Conservation (phyloP, 139 green algal species). For the Raphidocelis subcapitata region DNA sequence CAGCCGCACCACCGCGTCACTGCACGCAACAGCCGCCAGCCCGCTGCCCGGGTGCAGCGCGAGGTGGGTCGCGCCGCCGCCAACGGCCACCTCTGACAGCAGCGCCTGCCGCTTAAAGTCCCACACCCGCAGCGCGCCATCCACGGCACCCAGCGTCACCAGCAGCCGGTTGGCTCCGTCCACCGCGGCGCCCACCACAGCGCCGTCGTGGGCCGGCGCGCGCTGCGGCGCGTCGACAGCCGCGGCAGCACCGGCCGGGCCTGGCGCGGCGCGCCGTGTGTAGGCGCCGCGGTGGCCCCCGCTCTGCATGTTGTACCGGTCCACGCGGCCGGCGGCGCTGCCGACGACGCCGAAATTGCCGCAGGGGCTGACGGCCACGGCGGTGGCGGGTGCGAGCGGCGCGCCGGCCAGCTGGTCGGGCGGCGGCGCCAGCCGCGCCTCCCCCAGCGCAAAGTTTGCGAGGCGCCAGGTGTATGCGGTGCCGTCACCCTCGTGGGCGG, state of each 20-base stretch:
- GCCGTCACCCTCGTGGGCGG: conserved; percentile 83
- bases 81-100: conserved; percentile 18
- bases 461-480: conserved; percentile 92
- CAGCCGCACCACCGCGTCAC: conserved; percentile 35
- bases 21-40: conserved; percentile 48
- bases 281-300: conserved; percentile 79
- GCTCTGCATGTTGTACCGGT: conserved; percentile 97
- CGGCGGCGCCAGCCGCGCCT: conserved; percentile 67
- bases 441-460: conserved; percentile 65
- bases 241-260: background rate
- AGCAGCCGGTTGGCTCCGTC: conserved; percentile 76
- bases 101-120: conserved; percentile 70
- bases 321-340: conserved; percentile 66
- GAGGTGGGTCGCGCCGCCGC: conserved; percentile 17
- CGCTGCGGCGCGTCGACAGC: conserved; percentile 3
- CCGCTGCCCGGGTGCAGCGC: conserved; percentile 37
- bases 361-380: conserved; percentile 79
- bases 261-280: conserved; percentile 4
- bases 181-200: conserved; percentile 59
- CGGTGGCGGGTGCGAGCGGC: conserved; percentile 47
- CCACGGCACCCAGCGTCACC: conserved; percentile 55
- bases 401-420: background rate
- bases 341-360: conserved; percentile 97
- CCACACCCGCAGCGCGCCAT: conserved; percentile 78
- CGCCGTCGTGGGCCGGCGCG: conserved; percentile 73